A percentile compares a stretch with the other conserved stretches of the same genome.
Conservation (phyloP, 805 yeast species). For the Starmerella apicola region DNA sequence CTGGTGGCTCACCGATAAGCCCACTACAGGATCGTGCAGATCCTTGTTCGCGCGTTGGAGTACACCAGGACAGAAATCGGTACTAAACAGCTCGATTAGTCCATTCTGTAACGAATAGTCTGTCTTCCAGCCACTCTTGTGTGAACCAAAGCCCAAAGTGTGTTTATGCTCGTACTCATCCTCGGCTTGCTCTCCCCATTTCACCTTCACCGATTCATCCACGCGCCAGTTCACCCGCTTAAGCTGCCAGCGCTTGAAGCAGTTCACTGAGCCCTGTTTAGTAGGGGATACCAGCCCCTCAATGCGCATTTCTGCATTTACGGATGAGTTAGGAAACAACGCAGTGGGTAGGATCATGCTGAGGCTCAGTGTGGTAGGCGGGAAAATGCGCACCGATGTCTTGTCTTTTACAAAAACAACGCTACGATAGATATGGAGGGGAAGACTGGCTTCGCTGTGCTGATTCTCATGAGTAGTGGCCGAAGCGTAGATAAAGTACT, state of each 20-base stretch:
- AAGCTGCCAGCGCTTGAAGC: slow-evolving; percentile 72
- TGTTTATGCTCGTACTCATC: slow-evolving; percentile 49
- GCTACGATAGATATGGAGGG: slow-evolving; percentile 57
- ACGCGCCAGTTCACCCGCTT: slow-evolving; percentile 78
- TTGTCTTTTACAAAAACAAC: slow-evolving; percentile 71
- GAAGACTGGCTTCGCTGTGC: slow-evolving; percentile 10
- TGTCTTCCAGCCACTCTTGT: slow-evolving; percentile 89
- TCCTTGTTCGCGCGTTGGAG: slow-evolving; percentile 26
- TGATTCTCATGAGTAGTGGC: slow-evolving; percentile 12
- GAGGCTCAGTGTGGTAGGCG: slow-evolving; percentile 87
- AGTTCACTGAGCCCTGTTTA: slow-evolving; percentile 7
- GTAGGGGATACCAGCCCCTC: slow-evolving; percentile 32
- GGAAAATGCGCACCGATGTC: slow-evolving; percentile 80
- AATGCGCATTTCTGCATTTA: slow-evolving; percentile 69
- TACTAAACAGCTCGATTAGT: slow-evolving; percentile 46
- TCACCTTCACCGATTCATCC: slow-evolving; percentile 49
- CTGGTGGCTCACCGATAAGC: slow-evolving; percentile 63
- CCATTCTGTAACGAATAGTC: slow-evolving; percentile 67
- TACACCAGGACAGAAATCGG: slow-evolving; percentile 24
- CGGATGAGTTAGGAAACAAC: slow-evolving; percentile 72
- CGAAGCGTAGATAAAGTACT: slow-evolving; percentile 62
- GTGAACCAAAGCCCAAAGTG: slow-evolving; percentile 63
- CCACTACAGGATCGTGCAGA: slow-evolving; percentile 66
- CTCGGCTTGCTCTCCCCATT: slow-evolving; percentile 8
- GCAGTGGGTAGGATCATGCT: slow-evolving; percentile 81